Percentiles rank a stretch among this genome's conserved stretches.
phyloP scores from a whole-genome alignment of 306 rosid genomes.

The Rosa chinensis region DNA sequence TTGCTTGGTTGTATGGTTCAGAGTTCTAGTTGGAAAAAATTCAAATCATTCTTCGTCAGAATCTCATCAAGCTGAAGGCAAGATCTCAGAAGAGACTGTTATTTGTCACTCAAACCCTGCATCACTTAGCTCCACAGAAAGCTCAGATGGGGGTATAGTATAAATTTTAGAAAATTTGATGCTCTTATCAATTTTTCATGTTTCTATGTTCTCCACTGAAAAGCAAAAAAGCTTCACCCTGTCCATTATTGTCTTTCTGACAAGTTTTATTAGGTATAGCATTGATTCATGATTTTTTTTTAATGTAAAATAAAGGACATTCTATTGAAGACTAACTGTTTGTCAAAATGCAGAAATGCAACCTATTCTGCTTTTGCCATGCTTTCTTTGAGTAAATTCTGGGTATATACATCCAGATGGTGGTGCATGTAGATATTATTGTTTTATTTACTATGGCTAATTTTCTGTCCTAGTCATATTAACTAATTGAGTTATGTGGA shows the following conservation, averaged over 20 bases:
- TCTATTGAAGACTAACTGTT: background rate
- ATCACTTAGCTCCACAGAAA: slow-evolving; percentile 88
- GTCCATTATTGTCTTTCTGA: background rate
- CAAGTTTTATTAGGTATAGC: background rate
- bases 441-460: background rate
- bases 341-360: background rate
- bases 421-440: slow-evolving; percentile 13
- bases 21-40: slow-evolving; percentile 50
- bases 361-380: background rate
- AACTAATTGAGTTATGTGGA: slow-evolving; percentile 23
- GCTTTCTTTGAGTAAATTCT: slow-evolving; percentile 1
- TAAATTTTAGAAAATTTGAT: background rate
- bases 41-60: slow-evolving; percentile 37
- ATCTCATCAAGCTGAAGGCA: slow-evolving; percentile 55
- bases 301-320: background rate
- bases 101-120: slow-evolving; percentile 92
- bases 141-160: slow-evolving; percentile 80
- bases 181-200: background rate
- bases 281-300: too few species aligned
- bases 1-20: slow-evolving; percentile 42
- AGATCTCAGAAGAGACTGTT: slow-evolving; percentile 60
- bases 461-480: background rate
- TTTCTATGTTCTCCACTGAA: background rate
- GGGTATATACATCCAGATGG: background rate
- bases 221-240: background rate